Conservation (phyloP, 768 basidiomycete genomes). For the Sporobolomyces pararoseus region DNA sequence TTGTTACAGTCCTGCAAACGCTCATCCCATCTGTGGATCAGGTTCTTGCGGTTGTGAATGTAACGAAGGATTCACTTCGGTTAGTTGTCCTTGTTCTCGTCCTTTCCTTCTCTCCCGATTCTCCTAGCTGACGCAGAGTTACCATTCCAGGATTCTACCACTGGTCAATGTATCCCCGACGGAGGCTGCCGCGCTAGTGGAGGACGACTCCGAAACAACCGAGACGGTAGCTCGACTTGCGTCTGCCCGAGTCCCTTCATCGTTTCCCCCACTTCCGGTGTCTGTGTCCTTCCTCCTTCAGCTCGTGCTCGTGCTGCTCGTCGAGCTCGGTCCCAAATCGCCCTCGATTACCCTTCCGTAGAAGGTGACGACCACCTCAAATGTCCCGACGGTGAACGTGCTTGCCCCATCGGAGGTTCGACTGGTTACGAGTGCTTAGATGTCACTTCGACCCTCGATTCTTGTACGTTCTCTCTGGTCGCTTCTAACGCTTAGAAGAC, state of each 20-base stretch:
- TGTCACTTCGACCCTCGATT: constrained; percentile 12
- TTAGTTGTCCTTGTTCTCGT: too few relatives aligned
- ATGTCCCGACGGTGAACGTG: constrained; percentile 24
- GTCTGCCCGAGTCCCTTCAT: constrained; percentile 13
- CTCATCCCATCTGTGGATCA: constrained; percentile 19
- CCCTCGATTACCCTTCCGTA: constrained; percentile 10
- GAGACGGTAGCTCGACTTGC: constrained; percentile 11
- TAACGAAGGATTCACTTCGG: not conserved
- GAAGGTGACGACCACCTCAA: constrained; percentile 11
- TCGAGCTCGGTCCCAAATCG: constrained; percentile 11
- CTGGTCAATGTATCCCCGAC: constrained; percentile 13
- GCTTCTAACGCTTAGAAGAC: not conserved
- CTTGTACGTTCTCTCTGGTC: constrained; percentile 4
- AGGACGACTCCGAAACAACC: constrained; percentile 5
- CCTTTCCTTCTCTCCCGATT: too few relatives aligned
- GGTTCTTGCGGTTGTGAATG: constrained; percentile 24
- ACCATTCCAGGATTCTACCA: not conserved
- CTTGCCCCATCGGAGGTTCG: constrained; percentile 12
- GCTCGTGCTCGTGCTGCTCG: constrained; percentile 10
- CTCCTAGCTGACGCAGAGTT: too few relatives aligned
- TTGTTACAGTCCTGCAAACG: constrained; percentile 1
- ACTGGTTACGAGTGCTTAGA: constrained; percentile 26
- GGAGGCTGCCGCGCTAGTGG: not conserved
- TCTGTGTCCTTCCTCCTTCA: constrained; percentile 23
- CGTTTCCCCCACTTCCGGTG: not conserved